Evolutionary conservation across 2,329 filamentous ascomycete genomes (phyloP), one percentile per base, ranked within the genome.

Genomic region (Nemania bipapillata): DNA sequence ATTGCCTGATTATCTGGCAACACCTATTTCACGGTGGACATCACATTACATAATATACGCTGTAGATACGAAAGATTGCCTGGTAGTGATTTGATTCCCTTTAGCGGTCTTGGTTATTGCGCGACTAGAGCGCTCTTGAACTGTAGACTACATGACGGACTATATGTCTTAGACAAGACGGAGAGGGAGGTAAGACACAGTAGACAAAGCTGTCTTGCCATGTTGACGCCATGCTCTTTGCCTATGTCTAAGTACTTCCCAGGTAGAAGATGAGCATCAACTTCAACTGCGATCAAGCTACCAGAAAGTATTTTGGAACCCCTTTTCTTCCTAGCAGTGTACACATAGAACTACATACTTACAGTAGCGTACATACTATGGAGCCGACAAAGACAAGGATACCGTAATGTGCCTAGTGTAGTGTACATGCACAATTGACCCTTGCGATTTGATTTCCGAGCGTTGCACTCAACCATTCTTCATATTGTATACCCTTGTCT

Each of bases 401-500:
- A 30, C 5, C 49, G 20, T 42, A 54, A 26, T 24, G 47, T 45
- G 59, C 32, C 49, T 60, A 53, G n/a, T 37, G 37, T 30, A 45
- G 28, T 45, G 45, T 24, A 42, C 54, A 45, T 49, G 62, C 52
- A 59, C 55, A 66, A 47, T 57, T 52, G 28, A 70, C 58, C 66
- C 65, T 55, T 66, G 68, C 62, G 32, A 70, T 65, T 66, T 70
- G 68, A 70, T 68, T 70, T 69, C 68, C 68, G 66, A 68, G 22
- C 62, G 68, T 69, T 63, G 65, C 65, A 70, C 58, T 70, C 65
- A 63, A 56, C 61, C 60, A 68, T 60, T 70, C 32, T 63, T 68
- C 47, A 35, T 49, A 63, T 57, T 57, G 53, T 20, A 9, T n/a
- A 64, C 45, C 65, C 68, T 35, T 68, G 68, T 61, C 57, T 62